Evolutionary conservation across 139 green algal species (phyloP).

Genomic region (Mesostigma viride): DNA sequence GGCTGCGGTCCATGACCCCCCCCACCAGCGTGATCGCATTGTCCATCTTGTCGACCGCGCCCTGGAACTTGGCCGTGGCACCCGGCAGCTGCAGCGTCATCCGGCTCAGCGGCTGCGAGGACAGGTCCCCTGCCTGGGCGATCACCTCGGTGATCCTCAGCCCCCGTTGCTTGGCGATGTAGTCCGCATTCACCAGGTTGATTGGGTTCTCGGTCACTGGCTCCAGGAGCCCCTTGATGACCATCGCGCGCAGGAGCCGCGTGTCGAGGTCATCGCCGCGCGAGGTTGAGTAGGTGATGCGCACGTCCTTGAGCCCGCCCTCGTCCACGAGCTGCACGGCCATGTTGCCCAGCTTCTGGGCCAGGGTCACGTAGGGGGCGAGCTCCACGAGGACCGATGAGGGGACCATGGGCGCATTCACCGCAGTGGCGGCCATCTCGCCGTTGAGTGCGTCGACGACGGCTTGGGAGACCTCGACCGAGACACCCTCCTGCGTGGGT

Average conservation of each 20-base stretch:
- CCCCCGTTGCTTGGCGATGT: slow-evolving; percentile 76
- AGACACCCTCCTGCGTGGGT: slow-evolving; percentile 83
- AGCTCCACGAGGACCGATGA: slow-evolving; percentile 72
- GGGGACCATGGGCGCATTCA: slow-evolving; percentile 88
- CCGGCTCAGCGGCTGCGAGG: slow-evolving; percentile 21
- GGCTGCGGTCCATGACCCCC: slow-evolving; percentile 34
- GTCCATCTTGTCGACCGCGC: slow-evolving; percentile 8
- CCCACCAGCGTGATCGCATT: slow-evolving; percentile 26
- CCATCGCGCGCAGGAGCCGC: slow-evolving; percentile 82
- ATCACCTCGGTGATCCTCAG: slow-evolving; percentile 65
- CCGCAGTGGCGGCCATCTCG: slow-evolving; percentile 69
- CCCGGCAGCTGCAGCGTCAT: slow-evolving; percentile 21
- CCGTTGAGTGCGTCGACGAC: slow-evolving; percentile 76
- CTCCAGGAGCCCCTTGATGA: slow-evolving; percentile 53
- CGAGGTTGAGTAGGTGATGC: slow-evolving; percentile 63
- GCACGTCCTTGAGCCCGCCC: slow-evolving; percentile 62
- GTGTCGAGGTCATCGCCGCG: slow-evolving; percentile 78
- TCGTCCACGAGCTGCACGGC: slow-evolving; percentile 31
- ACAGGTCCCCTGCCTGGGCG: no score
- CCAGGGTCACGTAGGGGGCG: slow-evolving; percentile 70
- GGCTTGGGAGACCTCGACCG: slow-evolving; percentile 85
- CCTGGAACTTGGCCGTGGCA: slow-evolving; percentile 22
- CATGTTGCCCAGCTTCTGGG: slow-evolving; percentile 41
- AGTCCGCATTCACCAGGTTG: slow-evolving; percentile 93
- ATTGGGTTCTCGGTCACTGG: slow-evolving; percentile 30